Evolutionary conservation across 352 stramenopile genomes (phyloP).

Genomic region (Pythium rhizo-oryzae): DNA sequence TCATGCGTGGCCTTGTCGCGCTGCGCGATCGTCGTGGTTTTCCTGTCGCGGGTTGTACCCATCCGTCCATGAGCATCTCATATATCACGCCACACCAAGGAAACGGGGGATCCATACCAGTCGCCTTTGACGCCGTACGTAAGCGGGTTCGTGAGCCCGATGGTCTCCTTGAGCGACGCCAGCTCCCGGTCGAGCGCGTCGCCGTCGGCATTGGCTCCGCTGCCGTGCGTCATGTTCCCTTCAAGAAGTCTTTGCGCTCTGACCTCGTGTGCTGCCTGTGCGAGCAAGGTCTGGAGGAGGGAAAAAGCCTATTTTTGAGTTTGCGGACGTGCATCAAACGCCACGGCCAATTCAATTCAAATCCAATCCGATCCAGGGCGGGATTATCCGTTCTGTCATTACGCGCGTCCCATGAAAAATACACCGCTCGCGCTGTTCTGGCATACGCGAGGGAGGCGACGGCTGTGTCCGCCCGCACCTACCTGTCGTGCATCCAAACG

Average conservation of each 20-base stretch:
- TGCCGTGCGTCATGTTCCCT: conserved; percentile 11
- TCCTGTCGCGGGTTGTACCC: conserved; percentile 35
- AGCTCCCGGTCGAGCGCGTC: conserved; percentile 74
- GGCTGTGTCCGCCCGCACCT: background rate
- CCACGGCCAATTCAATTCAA: background rate
- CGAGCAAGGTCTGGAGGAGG: background rate
- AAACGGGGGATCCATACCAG: conserved; percentile 45
- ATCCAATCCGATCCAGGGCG: background rate
- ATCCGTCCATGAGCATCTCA: background rate
- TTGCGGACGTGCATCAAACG: background rate
- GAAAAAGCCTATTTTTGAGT: conserved; percentile 23
- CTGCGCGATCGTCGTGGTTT: conserved; percentile 43
- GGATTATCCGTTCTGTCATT: conserved; percentile 8
- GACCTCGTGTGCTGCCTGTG: background rate
- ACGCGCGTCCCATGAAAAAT: conserved; percentile 8
- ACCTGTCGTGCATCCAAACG: background rate
- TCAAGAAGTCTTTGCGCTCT: background rate
- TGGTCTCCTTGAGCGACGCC: conserved; percentile 67
- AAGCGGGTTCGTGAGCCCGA: conserved; percentile 76
- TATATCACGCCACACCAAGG: too few species aligned
- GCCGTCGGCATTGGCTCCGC: conserved; percentile 21
- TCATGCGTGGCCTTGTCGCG: conserved; percentile 47
- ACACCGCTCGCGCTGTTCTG: background rate
- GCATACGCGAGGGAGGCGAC: background rate
- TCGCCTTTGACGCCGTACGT: conserved; percentile 70